Evolutionary conservation across 2,329 filamentous ascomycete species (phyloP).

Genomic region (Pseudopithomyces chartarum): DNA sequence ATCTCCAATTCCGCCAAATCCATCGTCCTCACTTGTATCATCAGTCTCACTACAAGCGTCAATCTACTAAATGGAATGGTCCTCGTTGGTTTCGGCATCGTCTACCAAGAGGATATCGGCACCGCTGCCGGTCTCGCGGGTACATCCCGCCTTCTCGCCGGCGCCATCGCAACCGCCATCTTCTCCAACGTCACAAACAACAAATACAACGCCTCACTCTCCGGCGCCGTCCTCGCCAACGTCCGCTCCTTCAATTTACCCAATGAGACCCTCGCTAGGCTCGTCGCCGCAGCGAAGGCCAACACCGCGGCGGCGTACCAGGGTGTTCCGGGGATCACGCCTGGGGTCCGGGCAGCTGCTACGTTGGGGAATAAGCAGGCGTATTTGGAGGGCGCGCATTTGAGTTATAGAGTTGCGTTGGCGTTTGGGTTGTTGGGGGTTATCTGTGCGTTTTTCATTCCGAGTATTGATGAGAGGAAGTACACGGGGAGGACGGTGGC

Average conservation of each 20-base stretch:
- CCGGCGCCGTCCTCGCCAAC: slow-evolving; percentile 19
- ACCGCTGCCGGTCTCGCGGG: slow-evolving; percentile 36
- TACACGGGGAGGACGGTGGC: slow-evolving; percentile 35
- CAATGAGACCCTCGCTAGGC: slow-evolving; percentile 14
- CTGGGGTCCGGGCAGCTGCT: slow-evolving; percentile 31
- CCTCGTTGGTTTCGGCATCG: slow-evolving; percentile 35
- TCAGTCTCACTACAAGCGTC: slow-evolving; percentile 33
- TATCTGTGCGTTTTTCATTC: slow-evolving; percentile 34
- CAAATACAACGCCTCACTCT: slow-evolving; percentile 26
- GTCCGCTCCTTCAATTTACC: slow-evolving; percentile 24
- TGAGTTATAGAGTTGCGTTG: slow-evolving; percentile 38
- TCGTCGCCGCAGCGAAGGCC: slow-evolving; percentile 27
- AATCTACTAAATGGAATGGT: slow-evolving; percentile 38
- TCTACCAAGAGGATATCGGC: slow-evolving; percentile 38
- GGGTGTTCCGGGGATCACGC: slow-evolving; percentile 34
- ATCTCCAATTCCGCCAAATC: slow-evolving; percentile 5
- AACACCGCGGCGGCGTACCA: slow-evolving; percentile 33
- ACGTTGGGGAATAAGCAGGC: slow-evolving; percentile 33
- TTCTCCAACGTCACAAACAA: slow-evolving; percentile 36
- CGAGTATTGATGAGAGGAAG: slow-evolving; percentile 32
- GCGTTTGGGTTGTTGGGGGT: slow-evolving; percentile 35
- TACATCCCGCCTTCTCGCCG: slow-evolving; percentile 34
- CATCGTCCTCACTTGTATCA: slow-evolving; percentile 34
- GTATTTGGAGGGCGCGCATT: slow-evolving; percentile 30
- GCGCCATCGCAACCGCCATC: slow-evolving; percentile 35